Evolutionary conservation across 129 eudicot species (phyloP), one percentile per base, ranked within the genome.

Genomic region (Lonicera japonica): DNA sequence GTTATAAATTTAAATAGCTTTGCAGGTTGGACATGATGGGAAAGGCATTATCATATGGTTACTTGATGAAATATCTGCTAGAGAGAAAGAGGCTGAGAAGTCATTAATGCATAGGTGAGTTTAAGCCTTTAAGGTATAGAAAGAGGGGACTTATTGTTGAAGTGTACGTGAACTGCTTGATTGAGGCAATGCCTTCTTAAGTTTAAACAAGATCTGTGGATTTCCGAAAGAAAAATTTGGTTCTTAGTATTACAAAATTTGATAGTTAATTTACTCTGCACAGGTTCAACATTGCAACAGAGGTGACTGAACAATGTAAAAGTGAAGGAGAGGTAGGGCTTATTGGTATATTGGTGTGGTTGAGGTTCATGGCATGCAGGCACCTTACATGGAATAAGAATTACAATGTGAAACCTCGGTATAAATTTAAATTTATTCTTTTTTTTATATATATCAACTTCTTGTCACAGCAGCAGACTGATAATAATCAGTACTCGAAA

Each of bases 41-140:
- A 63, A 58, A 53, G 62, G 78, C 53, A 67, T 53, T 57, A 38
- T 14, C 50, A 75, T 74, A 66, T 75, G 84, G 68, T 72, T 79
- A 47, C 77, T 79, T 18, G 70, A 79, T 67, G 81, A 71, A 53
- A 79, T 63, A 52, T 63, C 66, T 56, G 52, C 53, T 25, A 21
- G 71, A 43, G 71, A 62, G 62, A 65, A 56, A 65, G 75, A 70
- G 54, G 68, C 67, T 71, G 81, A 70, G 66, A 67, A 50, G 68
- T 53, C 69, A 71, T 67, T 63, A 43, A 71, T 60, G 71, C 59
- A 79, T 62, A 75, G 78, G 85, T 79, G 58, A 72, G 34, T 61
- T 24, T 4, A 13, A 25, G 24, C 21, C n/a, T n/a, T n/a, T n/a
- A n/a, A n/a, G n/a, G n/a, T 25, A 34, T 20, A 23, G 24, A 38